Conservation (phyloP, 2,329 filamentous ascomycete species). For the Tothia fuscella region DNA sequence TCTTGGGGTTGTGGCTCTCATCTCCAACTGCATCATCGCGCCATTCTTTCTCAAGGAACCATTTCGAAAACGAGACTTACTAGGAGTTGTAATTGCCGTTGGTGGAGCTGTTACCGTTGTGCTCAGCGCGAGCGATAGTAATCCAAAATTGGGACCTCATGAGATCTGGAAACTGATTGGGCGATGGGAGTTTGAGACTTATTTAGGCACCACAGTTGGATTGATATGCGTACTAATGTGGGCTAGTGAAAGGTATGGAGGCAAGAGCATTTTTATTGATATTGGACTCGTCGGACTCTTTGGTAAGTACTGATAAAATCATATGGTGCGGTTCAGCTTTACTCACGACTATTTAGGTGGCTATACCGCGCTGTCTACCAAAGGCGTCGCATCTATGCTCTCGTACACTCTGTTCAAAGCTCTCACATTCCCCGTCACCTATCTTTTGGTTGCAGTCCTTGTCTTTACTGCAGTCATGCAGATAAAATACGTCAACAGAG, state of each 20-base stretch:
- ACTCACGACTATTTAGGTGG: conserved; percentile 47
- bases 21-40: conserved; percentile 95
- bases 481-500: conserved; percentile 88
- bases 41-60: conserved; percentile 86
- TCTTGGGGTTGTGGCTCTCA: conserved; percentile 86
- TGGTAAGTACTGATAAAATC: conserved; percentile 40
- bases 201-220: conserved; percentile 61
- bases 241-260: conserved; percentile 73
- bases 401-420: conserved; percentile 82
- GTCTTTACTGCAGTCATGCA: conserved; percentile 85
- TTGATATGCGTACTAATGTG: conserved; percentile 71
- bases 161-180: conserved; percentile 86
- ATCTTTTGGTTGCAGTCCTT: conserved; percentile 68
- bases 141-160: conserved; percentile 80
- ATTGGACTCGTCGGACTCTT: conserved; percentile 87
- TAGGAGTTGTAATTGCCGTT: conserved; percentile 79
- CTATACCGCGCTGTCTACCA: conserved; percentile 93
- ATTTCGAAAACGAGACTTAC: conserved; percentile 73
- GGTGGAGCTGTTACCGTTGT: conserved; percentile 86
- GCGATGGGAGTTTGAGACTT: conserved; percentile 80
- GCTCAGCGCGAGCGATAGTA: conserved; percentile 75
- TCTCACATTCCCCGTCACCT: conserved; percentile 85
- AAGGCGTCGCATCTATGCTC: conserved; percentile 88
- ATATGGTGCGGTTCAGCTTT: conserved; percentile 7
- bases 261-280: conserved; percentile 79